phyloP scores from a whole-genome alignment of 2,329 filamentous ascomycete species.

The Cordyceps farinosa region DNA sequence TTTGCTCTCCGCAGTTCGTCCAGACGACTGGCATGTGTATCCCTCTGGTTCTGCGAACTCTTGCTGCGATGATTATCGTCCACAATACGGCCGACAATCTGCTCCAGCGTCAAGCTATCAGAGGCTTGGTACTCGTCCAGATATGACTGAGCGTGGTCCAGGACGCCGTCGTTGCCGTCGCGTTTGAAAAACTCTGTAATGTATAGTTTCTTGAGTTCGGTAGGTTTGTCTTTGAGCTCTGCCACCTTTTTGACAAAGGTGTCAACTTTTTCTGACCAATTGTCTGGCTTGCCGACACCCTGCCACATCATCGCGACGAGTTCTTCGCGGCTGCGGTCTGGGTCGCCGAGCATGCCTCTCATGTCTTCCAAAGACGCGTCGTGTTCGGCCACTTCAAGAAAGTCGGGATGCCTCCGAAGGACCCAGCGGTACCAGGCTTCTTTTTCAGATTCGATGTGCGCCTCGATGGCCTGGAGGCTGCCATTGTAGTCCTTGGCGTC shows the following conservation, averaged over 20 bases:
- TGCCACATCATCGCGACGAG: constrained; percentile 36
- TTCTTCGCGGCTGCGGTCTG: constrained; percentile 35
- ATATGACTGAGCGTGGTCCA: constrained; percentile 37
- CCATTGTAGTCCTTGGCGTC: constrained; percentile 43
- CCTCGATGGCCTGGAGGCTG: constrained; percentile 46
- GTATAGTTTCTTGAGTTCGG: constrained; percentile 38
- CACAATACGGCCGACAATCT: constrained; percentile 33
- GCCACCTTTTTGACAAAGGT: constrained; percentile 33
- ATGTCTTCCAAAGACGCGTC: constrained; percentile 32
- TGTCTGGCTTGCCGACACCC: constrained; percentile 32
- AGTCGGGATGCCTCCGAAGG: constrained; percentile 37
- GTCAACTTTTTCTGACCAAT: constrained; percentile 34
- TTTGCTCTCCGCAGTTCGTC: constrained; percentile 48
- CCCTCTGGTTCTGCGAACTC: constrained; percentile 34
- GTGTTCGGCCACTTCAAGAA: constrained; percentile 32
- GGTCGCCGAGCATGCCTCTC: constrained; percentile 35
- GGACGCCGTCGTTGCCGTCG: constrained; percentile 29
- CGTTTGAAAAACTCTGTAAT: constrained; percentile 41
- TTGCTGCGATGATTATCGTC: constrained; percentile 30
- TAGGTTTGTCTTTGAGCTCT: constrained; percentile 29
- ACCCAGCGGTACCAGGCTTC: constrained; percentile 51
- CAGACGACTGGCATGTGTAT: constrained; percentile 37
- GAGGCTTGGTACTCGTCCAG: constrained; percentile 35
- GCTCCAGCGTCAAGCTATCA: constrained; percentile 30
- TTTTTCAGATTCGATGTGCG: constrained; percentile 49